Conservation (phyloP, 129 eudicot genomes). For the Kitagawia praeruptora region DNA sequence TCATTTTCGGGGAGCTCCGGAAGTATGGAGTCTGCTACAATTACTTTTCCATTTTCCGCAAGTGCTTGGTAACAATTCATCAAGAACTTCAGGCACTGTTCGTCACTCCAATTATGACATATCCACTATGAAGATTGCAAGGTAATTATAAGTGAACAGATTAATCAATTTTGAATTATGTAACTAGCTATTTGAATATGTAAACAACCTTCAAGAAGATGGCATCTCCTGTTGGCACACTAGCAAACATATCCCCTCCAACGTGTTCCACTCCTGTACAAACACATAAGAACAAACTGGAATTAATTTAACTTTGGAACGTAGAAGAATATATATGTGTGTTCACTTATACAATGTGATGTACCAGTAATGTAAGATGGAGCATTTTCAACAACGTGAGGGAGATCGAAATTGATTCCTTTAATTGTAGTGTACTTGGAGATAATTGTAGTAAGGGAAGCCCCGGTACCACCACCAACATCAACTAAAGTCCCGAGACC, state of each 20-base stretch:
- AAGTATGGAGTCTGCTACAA: background rate
- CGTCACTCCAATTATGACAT: background rate
- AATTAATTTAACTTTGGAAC: background rate
- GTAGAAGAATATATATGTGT: no score
- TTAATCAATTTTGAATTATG: no score
- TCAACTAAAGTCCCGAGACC: constrained; percentile 53
- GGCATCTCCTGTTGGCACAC: constrained; percentile 48
- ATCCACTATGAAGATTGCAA: background rate
- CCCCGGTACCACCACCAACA: constrained; percentile 84
- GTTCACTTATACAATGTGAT: background rate
- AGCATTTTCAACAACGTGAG: constrained; percentile 68
- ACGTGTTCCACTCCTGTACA: constrained; percentile 62
- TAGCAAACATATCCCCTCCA: constrained; percentile 35
- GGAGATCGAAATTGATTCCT: constrained; percentile 73
- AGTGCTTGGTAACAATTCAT: background rate
- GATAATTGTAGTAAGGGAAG: constrained; percentile 59
- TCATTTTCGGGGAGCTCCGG: background rate
- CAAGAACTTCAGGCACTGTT: background rate
- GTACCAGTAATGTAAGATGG: constrained; percentile 17
- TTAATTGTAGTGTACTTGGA: constrained; percentile 58
- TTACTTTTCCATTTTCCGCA: background rate
- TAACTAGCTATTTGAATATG: no score
- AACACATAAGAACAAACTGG: background rate
- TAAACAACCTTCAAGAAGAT: constrained; percentile 59
- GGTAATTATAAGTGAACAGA: background rate